Evolutionary conservation across 352 stramenopile genomes (phyloP).

Genomic region (Phytophthora capsici): DNA sequence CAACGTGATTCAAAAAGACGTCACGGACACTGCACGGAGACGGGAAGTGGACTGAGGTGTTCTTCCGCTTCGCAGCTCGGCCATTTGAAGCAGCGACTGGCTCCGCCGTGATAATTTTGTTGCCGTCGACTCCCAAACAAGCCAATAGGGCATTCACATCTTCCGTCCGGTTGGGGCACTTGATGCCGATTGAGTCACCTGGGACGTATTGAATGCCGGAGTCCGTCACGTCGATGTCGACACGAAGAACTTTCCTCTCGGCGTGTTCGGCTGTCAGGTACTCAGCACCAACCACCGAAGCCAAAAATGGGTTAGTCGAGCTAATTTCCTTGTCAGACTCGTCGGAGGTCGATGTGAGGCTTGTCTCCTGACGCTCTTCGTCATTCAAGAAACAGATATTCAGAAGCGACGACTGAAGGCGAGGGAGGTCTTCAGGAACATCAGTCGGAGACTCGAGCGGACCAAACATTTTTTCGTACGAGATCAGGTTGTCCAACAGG

Average conservation of each 20-base stretch:
- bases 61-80: conserved; percentile 35
- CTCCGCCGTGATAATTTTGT: conserved; percentile 46
- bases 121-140: conserved; percentile 51
- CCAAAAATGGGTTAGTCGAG: conserved; percentile 58
- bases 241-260: conserved; percentile 63
- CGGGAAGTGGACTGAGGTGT: conserved; percentile 54
- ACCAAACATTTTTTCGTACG: conserved; percentile 72
- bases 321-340: conserved; percentile 42
- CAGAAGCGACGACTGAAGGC: conserved; percentile 61
- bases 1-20: conserved; percentile 74
- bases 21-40: conserved; percentile 74
- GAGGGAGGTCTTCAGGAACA: conserved; percentile 54
- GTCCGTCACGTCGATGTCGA: conserved; percentile 53
- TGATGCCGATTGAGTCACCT: conserved; percentile 87
- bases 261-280: conserved; percentile 58
- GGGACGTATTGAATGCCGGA: conserved; percentile 74
- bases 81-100: conserved; percentile 31
- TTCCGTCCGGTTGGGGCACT: conserved; percentile 76
- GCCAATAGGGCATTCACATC: conserved; percentile 75
- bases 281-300: conserved; percentile 45
- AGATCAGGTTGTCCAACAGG: conserved; percentile 52
- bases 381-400: conserved; percentile 46
- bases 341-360: not conserved
- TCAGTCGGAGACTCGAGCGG: conserved; percentile 41
- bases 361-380: conserved; percentile 17